Percentiles rank a stretch among this genome's conserved stretches.
Evolutionary conservation across 805 yeast genomes (phyloP).

Genomic region (Grigorovia jiainica): DNA sequence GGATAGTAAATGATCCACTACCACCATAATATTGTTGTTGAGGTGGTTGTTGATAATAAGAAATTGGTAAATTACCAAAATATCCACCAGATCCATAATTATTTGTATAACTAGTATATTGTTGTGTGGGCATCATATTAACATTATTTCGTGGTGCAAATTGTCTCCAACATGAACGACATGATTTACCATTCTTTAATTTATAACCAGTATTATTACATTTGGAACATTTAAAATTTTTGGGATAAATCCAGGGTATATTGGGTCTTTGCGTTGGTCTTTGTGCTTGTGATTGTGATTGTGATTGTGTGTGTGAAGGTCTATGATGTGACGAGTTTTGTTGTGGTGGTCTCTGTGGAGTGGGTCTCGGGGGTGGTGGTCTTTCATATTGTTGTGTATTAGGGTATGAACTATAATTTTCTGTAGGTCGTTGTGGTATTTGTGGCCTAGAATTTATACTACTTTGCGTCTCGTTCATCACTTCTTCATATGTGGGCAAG

Average conservation of each 20-base stretch:
- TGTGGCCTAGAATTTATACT: conserved; percentile 6
- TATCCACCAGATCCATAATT: not conserved
- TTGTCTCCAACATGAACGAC: conserved; percentile 60
- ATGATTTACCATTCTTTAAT: conserved; percentile 49
- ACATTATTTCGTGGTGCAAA: conserved; percentile 38
- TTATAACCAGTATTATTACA: conserved; percentile 69
- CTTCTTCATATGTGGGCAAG: conserved; percentile 44
- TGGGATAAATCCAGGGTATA: conserved; percentile 62
- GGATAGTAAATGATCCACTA: conserved; percentile 3
- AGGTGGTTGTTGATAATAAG: not conserved
- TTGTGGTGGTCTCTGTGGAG: conserved; percentile 2
- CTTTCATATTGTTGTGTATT: conserved; percentile 2
- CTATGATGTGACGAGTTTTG: conserved; percentile 7
- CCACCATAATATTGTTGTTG: not conserved
- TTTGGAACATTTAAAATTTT: conserved; percentile 48
- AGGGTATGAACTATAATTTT: conserved; percentile 1
- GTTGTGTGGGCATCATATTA: conserved; percentile 17
- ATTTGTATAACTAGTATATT: no score
- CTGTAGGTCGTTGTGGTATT: not conserved
- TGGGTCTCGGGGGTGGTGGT: conserved; percentile 3
- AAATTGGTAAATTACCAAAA: not conserved
- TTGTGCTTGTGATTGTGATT: not conserved
- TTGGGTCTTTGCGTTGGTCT: not conserved
- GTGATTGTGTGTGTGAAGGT: conserved; percentile 1
- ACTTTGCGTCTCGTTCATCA: conserved; percentile 19